Evolutionary conservation across 2,329 filamentous ascomycete species (phyloP), one percentile per base, ranked within the genome.

Genomic region (Beauveria asiatica): DNA sequence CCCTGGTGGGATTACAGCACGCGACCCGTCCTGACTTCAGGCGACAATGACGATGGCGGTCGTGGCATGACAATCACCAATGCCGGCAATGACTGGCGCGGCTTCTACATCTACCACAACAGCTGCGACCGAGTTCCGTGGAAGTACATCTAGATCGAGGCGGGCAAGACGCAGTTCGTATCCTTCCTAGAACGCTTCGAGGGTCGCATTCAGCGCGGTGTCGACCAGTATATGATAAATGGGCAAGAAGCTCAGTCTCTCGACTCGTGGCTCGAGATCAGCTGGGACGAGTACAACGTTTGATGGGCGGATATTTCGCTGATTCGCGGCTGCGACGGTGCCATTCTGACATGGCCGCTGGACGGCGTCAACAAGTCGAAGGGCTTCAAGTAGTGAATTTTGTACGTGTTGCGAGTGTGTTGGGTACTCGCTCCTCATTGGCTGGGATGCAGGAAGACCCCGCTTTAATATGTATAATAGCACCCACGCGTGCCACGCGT

Each of bases 281-380:
- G 62, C 33, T 63, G 65, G 52, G 66, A 68, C 64, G 21, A 50
- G 23, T 51, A 63, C 46, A 65, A 63, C 46, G 57, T 63, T 27
- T 64, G 61, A 49, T 70, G 67, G 67, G 64, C 54, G 19, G 68
- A 70, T 27, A 63, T 69, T 8, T 67, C 65, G n/a, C 58, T 69
- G n/a, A 70, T 70, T 53, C 62, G 68, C 7, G 68, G 68, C 45
- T 68, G 66, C 60, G 68, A 70, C 54, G 68, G 68, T 33, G 60
- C 55, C 19, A 61, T 63, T 13, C 23, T 68, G 55, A 60, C 66
- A 17, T 66, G 64, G 64, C 60, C 64, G 21, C 53, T 61, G 25
- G 67, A 69, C 49, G 62, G 63, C 25, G 62, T 63, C 25, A 60
- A 64, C 5, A 64, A 64, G 5, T 66, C 65, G 65, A 67, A 66